Conservation (phyloP, 1,139 yeast species). For the Geotrichum bryndzae region DNA sequence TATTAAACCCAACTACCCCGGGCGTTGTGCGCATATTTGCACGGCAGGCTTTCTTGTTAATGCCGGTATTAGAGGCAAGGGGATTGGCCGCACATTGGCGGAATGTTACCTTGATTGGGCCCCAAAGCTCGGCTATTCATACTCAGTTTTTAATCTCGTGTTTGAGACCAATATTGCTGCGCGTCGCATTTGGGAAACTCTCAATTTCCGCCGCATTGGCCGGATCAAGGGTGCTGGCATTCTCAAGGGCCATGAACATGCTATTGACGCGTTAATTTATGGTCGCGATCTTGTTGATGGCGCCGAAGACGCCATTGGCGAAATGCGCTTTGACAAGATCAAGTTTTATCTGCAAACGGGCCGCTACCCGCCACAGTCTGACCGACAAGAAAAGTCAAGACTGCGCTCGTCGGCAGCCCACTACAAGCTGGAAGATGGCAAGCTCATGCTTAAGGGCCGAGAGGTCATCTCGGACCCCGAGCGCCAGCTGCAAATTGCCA, state of each 20-base stretch:
- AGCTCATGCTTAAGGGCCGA: slow-evolving; percentile 66
- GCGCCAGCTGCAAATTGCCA: slow-evolving; percentile 67
- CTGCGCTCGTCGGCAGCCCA: slow-evolving; percentile 77
- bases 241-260: slow-evolving; percentile 71
- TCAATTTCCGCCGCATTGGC: slow-evolving; percentile 73
- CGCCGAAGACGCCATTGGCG: slow-evolving; percentile 48
- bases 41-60: slow-evolving; percentile 85
- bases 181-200: slow-evolving; percentile 68
- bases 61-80: slow-evolving; percentile 89
- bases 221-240: slow-evolving; percentile 79
- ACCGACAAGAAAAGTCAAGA: slow-evolving; percentile 77
- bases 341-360: slow-evolving; percentile 78
- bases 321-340: slow-evolving; percentile 69
- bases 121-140: slow-evolving; percentile 77
- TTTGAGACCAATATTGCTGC: slow-evolving; percentile 86
- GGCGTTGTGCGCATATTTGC: slow-evolving; percentile 88
- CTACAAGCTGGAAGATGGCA: slow-evolving; percentile 65
- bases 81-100: slow-evolving; percentile 78
- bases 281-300: slow-evolving; percentile 50
- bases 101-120: slow-evolving; percentile 90
- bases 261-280: slow-evolving; percentile 76
- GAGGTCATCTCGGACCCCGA: slow-evolving; percentile 76
- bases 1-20: slow-evolving; percentile 85
- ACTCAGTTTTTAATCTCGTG: slow-evolving; percentile 75
- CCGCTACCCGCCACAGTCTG: slow-evolving; percentile 75